These are phyloP conservation scores for Acanthamoeba royreba DNA, from an alignment of 208 protist species.

Conservation along the genomic window DNA sequence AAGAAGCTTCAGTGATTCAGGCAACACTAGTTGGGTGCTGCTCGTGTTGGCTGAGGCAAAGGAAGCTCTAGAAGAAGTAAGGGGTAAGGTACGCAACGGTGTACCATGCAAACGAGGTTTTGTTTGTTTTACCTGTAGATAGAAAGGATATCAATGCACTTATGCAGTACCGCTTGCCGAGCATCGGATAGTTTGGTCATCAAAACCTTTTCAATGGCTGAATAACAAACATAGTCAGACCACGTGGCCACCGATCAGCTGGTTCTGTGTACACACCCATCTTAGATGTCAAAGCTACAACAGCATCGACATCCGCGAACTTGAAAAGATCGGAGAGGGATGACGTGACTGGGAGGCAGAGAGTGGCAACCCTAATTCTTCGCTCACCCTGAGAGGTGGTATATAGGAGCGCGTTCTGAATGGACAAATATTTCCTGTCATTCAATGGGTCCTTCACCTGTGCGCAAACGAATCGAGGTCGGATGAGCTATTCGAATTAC, in stretches of 20 bases:
- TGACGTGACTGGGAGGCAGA: slow-evolving; percentile 70
- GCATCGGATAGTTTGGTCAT: not conserved
- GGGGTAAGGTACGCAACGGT: not conserved
- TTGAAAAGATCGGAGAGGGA: slow-evolving; percentile 61
- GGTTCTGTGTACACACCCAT: not conserved
- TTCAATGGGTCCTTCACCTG: slow-evolving; percentile 17
- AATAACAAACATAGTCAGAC: not conserved
- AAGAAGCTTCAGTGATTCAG: slow-evolving; percentile 29
- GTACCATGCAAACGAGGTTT: not conserved
- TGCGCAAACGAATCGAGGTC: no score
- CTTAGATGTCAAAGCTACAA: slow-evolving; percentile 72
- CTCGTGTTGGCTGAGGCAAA: not conserved
- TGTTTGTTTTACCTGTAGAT: not conserved
- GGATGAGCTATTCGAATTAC: no score
- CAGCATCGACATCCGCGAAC: slow-evolving; percentile 61
- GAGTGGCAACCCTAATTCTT: slow-evolving; percentile 80
- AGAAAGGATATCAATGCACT: not conserved
- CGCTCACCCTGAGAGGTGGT: slow-evolving; percentile 79
- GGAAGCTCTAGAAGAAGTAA: not conserved
- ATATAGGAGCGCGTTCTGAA: slow-evolving; percentile 83
- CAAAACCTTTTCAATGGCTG: slow-evolving; percentile 16
- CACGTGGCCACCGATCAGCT: not conserved
- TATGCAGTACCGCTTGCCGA: not conserved
- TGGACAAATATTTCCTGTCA: slow-evolving; percentile 47
- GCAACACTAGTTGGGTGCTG: not conserved